Evolutionary conservation across 495 filamentous ascomycete genomes (phyloP), one percentile per base, ranked within the genome.

Genomic region (Aspergillus taichungensis): DNA sequence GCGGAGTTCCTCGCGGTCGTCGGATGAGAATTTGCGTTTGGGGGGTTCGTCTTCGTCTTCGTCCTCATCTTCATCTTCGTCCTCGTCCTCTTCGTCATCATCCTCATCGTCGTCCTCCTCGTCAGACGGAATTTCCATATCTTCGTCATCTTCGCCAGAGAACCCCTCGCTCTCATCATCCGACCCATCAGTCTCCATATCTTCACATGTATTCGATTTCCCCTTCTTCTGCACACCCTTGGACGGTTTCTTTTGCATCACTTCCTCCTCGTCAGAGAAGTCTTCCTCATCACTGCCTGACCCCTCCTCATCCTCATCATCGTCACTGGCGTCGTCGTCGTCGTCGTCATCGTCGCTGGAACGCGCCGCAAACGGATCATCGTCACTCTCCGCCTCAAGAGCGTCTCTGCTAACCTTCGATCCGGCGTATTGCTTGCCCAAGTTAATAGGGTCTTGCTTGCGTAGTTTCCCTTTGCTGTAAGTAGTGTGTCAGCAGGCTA

Each of bases 361-460:
- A 36, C 35, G 66, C 44, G 37, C 68, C 55, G 34, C 61, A 59
- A 51, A 71, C 42, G 50, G 69, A 58, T 73, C 67, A 14, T 79
- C 72, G 11, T 71, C 67, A 32, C 67, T 70, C 1, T 67, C 70
- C 2, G 64, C 63, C 30, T 78, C 71, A 8, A 90, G 71, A 0
- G 75, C 80, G 24, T 84, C 74, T 40, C 94, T 75, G 50, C 80
- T 88, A n/a, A 98, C 76, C 38, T 75, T 76, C 5, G 84, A 74
- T 8, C 91, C 92, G 34, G 77, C 71, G 59, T 98, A 98, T 57
- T 88, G 79, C 32, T 88, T 84, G 6, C 91, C 92, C 0, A 75
- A 13, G 62, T 61, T 41, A 72, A 67, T 24, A 11, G 68, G 69
- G 9, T 88, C 80, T 43, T 75, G 74, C 59, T 89, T 86, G 45